Evolutionary conservation across 768 basidiomycete species (phyloP), one percentile per base, ranked within the genome.

Genomic region (Psilocybe sp.): DNA sequence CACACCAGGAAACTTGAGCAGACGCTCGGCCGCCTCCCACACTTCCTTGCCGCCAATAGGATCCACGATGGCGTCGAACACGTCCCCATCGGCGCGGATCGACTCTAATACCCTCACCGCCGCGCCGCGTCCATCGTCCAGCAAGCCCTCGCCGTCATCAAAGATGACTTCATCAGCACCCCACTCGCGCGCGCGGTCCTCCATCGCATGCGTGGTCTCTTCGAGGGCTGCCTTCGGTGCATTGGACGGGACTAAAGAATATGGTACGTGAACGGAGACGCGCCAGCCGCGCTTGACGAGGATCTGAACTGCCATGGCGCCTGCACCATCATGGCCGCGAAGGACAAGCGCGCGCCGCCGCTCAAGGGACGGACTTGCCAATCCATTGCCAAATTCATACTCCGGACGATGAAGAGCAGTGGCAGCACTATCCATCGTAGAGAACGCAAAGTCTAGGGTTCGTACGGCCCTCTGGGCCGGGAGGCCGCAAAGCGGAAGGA

Each of bases 381-480:
- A 28, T 28, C 23, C 23, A 7, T 28, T 28, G 23, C 23, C 23
- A 28, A 28, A 28, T 28, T 28, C 23, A 28, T 28, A 28, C 23
- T 28, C 4, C 3, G 23, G 23, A 7, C 23, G 23, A 7, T 28
- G 23, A 12, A 40, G 16, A 8, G 39, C 16, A 2, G 12, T 31
- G 33, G 32, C 28, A 16, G 34, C 49, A 32, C 52, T 58, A 13
- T 41, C 59, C 23, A 37, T 42, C 2, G 70, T 65, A 1, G 70
- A 66, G 52, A 79, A 75, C 4, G 76, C 77, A 49, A 69, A 75
- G 18, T 75, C 69, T 53, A 87, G 80, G 0, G 87, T 86, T 39
- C 87, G 81, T 8, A 92, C 76, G 1, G 90, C 91, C 12, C 93
- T 82, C 59, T 90, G 84, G 0, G 92, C 90, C n/a, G 85, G 77